Evolutionary conservation across 1,284 basidiomycete genomes (phyloP).

Genomic region (Tausonia pullulans): DNA sequence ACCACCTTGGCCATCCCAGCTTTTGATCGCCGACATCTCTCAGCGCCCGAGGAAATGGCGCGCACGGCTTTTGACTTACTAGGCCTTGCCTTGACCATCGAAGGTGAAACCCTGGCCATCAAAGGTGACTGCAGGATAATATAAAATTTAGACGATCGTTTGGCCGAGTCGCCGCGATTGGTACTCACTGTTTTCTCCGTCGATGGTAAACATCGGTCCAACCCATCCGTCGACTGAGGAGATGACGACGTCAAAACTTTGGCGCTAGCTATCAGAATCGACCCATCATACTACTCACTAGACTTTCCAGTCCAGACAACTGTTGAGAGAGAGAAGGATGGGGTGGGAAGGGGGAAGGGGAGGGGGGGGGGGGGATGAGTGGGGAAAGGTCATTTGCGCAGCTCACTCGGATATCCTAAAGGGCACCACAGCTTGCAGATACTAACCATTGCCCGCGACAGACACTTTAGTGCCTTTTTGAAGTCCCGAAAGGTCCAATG

Average conservation of each 20-base stretch:
- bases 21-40: neutral
- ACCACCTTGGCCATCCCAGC: constrained; percentile 1
- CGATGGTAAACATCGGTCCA: neutral
- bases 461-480: neutral
- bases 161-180: no score
- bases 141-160: neutral
- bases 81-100: neutral
- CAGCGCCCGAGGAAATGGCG: neutral
- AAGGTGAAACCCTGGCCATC: neutral
- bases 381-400: no score
- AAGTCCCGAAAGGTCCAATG: neutral
- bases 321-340: no score
- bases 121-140: neutral
- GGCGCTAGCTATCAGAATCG: no score
- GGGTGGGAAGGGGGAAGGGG: no score
- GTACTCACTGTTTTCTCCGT: neutral
- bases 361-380: no score
- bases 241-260: neutral
- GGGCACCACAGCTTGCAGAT: no score
- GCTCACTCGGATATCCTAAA: no score
- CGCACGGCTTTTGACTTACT: neutral
- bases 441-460: neutral
- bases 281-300: no score
- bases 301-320: no score
- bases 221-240: neutral